A percentile compares a stretch with the other conserved stretches of the same genome.
These are phyloP conservation scores for Gaertneriomyces sp. DNA, from an alignment of 192 early-diverging fungal species.

Conservation along the genomic window DNA sequence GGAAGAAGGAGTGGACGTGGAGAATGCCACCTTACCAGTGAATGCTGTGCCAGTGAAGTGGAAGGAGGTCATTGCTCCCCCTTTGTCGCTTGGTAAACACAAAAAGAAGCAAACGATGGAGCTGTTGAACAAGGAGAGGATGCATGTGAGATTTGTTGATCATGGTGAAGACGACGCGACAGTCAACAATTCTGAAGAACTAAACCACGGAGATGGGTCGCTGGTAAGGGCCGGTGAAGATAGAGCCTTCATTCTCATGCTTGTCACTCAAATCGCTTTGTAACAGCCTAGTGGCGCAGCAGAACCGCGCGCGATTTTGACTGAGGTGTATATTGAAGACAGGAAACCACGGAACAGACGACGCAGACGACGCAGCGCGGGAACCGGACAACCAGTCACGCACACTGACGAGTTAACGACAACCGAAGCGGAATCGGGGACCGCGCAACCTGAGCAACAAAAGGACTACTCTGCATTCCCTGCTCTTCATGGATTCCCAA, in stretches of 20 bases:
- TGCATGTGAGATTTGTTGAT: constrained; percentile 20
- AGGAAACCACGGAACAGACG: background rate
- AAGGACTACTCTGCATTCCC: constrained; percentile 18
- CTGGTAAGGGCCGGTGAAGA: background rate
- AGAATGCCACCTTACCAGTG: background rate
- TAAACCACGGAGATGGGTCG: background rate
- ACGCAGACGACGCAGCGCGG: background rate
- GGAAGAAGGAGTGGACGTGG: background rate
- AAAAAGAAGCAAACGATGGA: constrained; percentile 16
- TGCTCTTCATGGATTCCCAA: background rate
- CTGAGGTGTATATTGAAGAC: constrained; percentile 5
- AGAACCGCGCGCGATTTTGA: background rate
- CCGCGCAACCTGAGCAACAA: background rate
- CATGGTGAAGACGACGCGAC: background rate
- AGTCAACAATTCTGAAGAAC: background rate
- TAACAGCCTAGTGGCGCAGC: background rate
- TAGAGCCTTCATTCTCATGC: background rate
- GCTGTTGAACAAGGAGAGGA: constrained; percentile 12
- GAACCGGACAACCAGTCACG: background rate
- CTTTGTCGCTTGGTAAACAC: constrained; percentile 22
- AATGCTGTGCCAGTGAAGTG: background rate
- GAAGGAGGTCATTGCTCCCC: constrained; percentile 13
- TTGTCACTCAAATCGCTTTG: constrained; percentile 1
- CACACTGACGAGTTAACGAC: background rate
- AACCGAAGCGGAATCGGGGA: background rate